A percentile compares a stretch with the other conserved stretches of the same genome.
Conservation (phyloP, 495 filamentous ascomycete genomes). For the Aspergillus sclerotiicarbonarius region DNA sequence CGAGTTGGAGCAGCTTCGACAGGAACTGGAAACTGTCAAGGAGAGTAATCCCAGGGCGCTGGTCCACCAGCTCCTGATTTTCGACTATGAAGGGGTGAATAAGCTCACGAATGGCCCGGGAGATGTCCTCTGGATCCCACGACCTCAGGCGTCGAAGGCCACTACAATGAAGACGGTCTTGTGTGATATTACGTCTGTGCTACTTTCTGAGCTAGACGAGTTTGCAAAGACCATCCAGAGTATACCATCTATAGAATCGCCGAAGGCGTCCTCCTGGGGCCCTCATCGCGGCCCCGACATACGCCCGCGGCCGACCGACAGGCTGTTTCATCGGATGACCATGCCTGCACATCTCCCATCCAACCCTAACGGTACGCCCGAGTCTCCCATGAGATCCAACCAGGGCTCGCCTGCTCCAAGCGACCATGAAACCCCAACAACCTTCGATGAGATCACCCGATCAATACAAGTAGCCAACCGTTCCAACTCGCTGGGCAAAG, state of each 20-base stretch:
- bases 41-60: constrained; percentile 73
- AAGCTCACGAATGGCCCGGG: constrained; percentile 44
- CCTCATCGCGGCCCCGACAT: constrained; percentile 45
- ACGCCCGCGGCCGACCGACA: constrained; percentile 45
- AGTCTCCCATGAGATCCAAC: constrained; percentile 51
- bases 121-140: constrained; percentile 69
- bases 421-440: constrained; percentile 60
- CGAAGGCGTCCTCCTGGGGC: constrained; percentile 49
- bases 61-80: constrained; percentile 74
- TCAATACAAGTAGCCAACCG: constrained; percentile 45
- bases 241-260: constrained; percentile 77
- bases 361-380: constrained; percentile 48
- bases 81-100: constrained; percentile 58
- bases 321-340: constrained; percentile 67
- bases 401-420: constrained; percentile 44
- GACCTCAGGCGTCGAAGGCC: constrained; percentile 63
- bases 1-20: constrained; percentile 60
- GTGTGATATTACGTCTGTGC: constrained; percentile 81
- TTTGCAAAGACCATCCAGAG: constrained; percentile 83
- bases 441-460: constrained; percentile 67
- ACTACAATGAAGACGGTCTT: constrained; percentile 95
- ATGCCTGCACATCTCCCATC: constrained; percentile 65
- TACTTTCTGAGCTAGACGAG: constrained; percentile 84
- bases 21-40: constrained; percentile 54
- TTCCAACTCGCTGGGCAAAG: constrained; percentile 32